Conservation (phyloP, 176 grass and related monocot species). For the Thalia dealbata region DNA sequence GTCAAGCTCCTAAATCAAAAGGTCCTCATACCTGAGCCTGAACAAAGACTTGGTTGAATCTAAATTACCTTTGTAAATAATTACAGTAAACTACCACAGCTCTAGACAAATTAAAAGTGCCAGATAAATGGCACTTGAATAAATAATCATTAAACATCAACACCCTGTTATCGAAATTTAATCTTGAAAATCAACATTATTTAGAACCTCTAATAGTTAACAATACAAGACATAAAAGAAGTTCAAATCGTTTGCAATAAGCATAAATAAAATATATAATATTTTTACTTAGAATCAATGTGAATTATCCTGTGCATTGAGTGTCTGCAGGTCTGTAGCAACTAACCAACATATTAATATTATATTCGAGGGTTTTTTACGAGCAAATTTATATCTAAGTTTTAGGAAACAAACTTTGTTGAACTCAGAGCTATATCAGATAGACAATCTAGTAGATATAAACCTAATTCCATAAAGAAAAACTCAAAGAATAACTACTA, state of each 20-base stretch:
- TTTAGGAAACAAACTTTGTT: too few species aligned
- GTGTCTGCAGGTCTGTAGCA: too few species aligned
- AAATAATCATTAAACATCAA: not conserved
- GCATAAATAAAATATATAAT: too few species aligned
- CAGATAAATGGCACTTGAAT: not conserved
- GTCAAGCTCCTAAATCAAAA: not conserved
- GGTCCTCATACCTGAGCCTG: not conserved
- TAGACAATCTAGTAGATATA: not conserved
- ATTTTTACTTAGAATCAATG: too few species aligned
- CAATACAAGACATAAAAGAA: not conserved
- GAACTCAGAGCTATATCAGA: not conserved
- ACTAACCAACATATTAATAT: not conserved
- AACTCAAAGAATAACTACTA: constrained; percentile 1
- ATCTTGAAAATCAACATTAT: not conserved
- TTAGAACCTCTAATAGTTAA: not conserved
- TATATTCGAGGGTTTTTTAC: not conserved
- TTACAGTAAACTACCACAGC: not conserved
- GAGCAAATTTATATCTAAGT: not conserved
- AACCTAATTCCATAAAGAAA: not conserved
- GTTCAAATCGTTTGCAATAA: too few species aligned
- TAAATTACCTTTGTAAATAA: not conserved
- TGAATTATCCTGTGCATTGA: too few species aligned
- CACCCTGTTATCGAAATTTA: not conserved
- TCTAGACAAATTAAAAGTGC: not conserved
- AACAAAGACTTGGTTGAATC: not conserved